Conservation (phyloP, 2,329 filamentous ascomycete genomes). For the Cladosporium colombiae region DNA sequence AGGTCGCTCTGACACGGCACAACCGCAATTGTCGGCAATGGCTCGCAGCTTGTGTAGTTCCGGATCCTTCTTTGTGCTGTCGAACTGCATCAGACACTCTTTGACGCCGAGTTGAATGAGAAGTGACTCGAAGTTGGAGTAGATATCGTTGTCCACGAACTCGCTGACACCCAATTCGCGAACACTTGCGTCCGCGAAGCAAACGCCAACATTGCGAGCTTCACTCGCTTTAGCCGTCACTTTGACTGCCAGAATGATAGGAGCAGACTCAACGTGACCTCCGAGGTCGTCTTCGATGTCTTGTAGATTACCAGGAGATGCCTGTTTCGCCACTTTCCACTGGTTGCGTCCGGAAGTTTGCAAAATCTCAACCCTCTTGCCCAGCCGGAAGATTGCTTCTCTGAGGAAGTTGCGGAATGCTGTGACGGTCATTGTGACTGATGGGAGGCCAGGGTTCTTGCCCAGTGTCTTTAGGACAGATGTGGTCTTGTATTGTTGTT, state of each 20-base stretch:
- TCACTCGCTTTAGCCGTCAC: conserved; percentile 85
- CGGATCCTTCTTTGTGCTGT: conserved; percentile 78
- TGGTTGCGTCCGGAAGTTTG: conserved; percentile 76
- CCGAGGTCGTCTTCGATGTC: conserved; percentile 96
- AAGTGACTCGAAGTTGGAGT: conserved; percentile 95
- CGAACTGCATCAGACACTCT: conserved; percentile 83
- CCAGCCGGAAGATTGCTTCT: conserved; percentile 87
- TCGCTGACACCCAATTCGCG: conserved; percentile 95
- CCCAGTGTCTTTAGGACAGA: conserved; percentile 91
- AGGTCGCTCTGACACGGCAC: conserved; percentile 81
- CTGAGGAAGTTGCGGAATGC: conserved; percentile 95
- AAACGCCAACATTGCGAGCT: conserved; percentile 84
- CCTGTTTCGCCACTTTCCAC: conserved; percentile 82
- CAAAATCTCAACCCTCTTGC: conserved; percentile 91
- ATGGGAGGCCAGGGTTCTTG: conserved; percentile 79
- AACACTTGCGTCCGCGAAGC: conserved; percentile 96
- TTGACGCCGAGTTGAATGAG: conserved; percentile 95
- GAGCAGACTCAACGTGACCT: conserved; percentile 80
- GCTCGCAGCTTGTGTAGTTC: conserved; percentile 84
- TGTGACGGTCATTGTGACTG: conserved; percentile 92
- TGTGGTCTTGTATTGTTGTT: conserved; percentile 91
- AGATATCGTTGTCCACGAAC: conserved; percentile 97
- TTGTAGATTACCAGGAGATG: conserved; percentile 93
- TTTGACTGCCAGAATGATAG: conserved; percentile 94
- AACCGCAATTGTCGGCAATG: conserved; percentile 89